Conservation (phyloP, 1,284 basidiomycete species). For the Xerocomus amazonicus region DNA sequence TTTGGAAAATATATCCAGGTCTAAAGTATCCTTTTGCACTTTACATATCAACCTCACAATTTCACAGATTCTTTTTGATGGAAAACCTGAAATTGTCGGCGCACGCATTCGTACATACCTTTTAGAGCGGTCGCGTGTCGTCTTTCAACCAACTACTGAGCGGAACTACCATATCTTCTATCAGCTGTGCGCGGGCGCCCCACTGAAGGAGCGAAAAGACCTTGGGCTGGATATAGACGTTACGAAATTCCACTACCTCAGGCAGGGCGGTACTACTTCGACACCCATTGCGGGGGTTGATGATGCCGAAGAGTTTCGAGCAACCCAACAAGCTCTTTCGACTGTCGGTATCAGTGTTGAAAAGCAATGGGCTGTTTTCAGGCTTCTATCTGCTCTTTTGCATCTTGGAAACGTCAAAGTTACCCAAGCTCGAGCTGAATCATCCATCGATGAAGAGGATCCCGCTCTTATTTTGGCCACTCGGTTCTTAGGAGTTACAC, state of each 20-base stretch:
- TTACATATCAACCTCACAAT: constrained; percentile 11
- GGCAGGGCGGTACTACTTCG: constrained; percentile 86
- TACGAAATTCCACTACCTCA: constrained; percentile 89
- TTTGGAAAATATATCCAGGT: constrained; percentile 99
- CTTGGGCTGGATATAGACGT: constrained; percentile 85
- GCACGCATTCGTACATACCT: constrained; percentile 98
- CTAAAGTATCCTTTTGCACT: constrained; percentile 20
- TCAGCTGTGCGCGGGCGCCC: constrained; percentile 96
- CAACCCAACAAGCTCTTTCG: constrained; percentile 91
- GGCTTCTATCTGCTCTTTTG: constrained; percentile 87
- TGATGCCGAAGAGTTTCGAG: constrained; percentile 92
- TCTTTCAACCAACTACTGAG: constrained; percentile 95
- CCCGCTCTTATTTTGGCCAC: constrained; percentile 79
- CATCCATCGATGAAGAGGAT: constrained; percentile 84
- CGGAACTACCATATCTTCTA: constrained; percentile 99
- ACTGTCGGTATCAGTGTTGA: constrained; percentile 97
- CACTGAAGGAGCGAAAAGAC: constrained; percentile 92
- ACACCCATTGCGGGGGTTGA: constrained; percentile 90
- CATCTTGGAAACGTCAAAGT: constrained; percentile 98
- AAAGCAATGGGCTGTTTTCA: constrained; percentile 98
- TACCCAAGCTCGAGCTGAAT: constrained; percentile 78
- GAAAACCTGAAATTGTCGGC: constrained; percentile 93
- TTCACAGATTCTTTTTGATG: constrained; percentile 89
- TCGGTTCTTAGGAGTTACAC: constrained; percentile 85
- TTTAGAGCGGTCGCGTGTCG: constrained; percentile 93